These are phyloP conservation scores for Colletotrichum shisoi DNA, from an alignment of 2,329 filamentous ascomycete genomes.

Conservation along the genomic window DNA sequence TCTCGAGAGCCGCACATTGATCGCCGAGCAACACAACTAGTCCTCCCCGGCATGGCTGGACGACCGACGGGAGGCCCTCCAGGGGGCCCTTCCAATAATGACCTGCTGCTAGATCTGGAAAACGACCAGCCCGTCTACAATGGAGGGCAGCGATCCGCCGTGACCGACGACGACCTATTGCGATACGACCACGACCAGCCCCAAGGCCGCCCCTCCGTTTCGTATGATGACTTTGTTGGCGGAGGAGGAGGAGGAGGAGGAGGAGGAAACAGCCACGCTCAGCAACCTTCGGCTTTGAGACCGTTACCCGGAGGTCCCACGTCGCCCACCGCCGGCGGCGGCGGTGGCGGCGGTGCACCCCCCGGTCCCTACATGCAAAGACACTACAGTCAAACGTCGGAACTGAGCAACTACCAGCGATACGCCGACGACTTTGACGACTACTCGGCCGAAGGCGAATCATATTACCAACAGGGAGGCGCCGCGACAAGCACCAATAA, in stretches of 20 bases:
- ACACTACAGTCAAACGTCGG: slow-evolving; percentile 78
- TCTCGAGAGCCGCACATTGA: slow-evolving; percentile 43
- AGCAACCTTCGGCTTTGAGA: slow-evolving; percentile 55
- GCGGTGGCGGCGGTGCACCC: slow-evolving; percentile 39
- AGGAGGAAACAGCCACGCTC: slow-evolving; percentile 43
- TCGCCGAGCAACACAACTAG: slow-evolving; percentile 45
- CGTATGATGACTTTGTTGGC: slow-evolving; percentile 95
- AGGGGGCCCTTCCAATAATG: slow-evolving; percentile 60
- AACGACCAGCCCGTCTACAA: slow-evolving; percentile 76
- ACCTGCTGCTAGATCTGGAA: slow-evolving; percentile 78
- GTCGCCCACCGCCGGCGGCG: slow-evolving; percentile 37
- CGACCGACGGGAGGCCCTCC: slow-evolving; percentile 59
- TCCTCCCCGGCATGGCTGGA: slow-evolving; percentile 66
- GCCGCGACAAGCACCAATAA: slow-evolving; percentile 31
- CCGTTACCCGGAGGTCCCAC: slow-evolving; percentile 47
- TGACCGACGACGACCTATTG: slow-evolving; percentile 82
- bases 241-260: slow-evolving; percentile 53
- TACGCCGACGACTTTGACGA: slow-evolving; percentile 91
- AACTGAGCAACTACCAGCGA: slow-evolving; percentile 84
- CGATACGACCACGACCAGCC: slow-evolving; percentile 70
- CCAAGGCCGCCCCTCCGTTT: slow-evolving; percentile 80
- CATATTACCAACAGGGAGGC: slow-evolving; percentile 78
- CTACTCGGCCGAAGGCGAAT: slow-evolving; percentile 77
- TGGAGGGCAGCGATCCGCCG: slow-evolving; percentile 77
- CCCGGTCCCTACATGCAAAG: slow-evolving; percentile 56